phyloP scores from a whole-genome alignment of 148 eudicot genomes.

The Rhododendron molle region DNA sequence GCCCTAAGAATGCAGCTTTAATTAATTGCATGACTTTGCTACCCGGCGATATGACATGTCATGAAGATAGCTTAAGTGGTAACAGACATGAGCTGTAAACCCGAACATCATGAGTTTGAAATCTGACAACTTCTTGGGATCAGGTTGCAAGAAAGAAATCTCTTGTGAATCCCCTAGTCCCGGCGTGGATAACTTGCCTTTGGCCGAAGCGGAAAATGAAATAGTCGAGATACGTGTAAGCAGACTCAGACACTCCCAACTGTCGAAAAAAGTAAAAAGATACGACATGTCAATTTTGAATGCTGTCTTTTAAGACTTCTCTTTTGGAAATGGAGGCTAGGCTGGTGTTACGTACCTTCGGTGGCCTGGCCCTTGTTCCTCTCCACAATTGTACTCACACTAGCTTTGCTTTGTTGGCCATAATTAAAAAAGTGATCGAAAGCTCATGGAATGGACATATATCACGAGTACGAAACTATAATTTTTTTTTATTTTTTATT shows the following conservation, averaged over 20 bases:
- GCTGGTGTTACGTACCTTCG: not conserved
- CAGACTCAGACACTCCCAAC: no score
- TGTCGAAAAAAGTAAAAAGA: no score
- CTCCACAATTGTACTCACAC: not conserved
- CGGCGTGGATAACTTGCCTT: no score
- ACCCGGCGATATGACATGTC: no score
- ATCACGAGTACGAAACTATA: not conserved
- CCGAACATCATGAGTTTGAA: no score
- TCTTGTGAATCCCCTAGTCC: no score
- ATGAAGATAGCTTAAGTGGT: no score
- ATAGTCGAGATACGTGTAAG: no score
- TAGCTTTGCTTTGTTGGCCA: not conserved
- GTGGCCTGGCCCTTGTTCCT: not conserved
- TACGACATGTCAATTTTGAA: not conserved
- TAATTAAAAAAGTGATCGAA: not conserved
- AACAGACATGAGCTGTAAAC: no score
- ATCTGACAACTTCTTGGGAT: no score
- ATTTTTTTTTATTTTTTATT: not conserved
- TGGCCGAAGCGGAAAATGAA: rapidly evolving
- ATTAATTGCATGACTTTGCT: not conserved
- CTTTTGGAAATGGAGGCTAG: not conserved
- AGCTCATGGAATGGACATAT: not conserved
- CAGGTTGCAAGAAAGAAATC: no score
- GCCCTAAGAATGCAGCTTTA: constrained; percentile 5
- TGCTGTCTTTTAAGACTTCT: not conserved